A percentile compares a stretch with the other conserved stretches of the same genome.
These are phyloP conservation scores for Quercus berberidifolia DNA, from an alignment of 306 rosid genomes.

Conservation along the genomic window DNA sequence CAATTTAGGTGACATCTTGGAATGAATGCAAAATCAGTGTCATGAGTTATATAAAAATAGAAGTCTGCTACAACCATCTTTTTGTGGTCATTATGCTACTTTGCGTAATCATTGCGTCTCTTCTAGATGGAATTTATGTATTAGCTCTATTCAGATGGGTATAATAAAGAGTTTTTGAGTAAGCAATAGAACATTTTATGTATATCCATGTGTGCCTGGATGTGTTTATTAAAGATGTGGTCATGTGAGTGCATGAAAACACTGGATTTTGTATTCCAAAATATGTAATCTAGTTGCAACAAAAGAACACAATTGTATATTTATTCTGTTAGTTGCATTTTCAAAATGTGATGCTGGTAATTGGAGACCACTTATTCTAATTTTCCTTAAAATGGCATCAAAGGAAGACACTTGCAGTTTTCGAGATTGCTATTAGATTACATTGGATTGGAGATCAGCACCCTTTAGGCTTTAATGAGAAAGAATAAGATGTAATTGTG, in stretches of 20 bases:
- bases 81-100: conserved; percentile 17
- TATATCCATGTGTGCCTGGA: background rate
- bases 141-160: conserved; percentile 29
- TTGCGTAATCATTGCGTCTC: conserved; percentile 24
- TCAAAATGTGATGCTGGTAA: background rate
- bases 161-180: conserved; percentile 19
- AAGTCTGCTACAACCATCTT: conserved; percentile 17
- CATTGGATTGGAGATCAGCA: too few species aligned
- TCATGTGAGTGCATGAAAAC: background rate
- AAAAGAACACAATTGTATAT: background rate
- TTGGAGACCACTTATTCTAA: background rate
- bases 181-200: conserved; percentile 20
- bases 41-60: conserved; percentile 19
- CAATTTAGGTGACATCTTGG: conserved; percentile 12
- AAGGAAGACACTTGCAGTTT: background rate
- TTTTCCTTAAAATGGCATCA: background rate
- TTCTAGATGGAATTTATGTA: conserved; percentile 28
- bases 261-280: background rate
- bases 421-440: background rate
- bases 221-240: background rate
- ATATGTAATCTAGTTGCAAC: background rate
- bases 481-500: too few species aligned
- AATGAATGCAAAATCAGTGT: conserved; percentile 16
- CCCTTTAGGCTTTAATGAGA: too few species aligned
- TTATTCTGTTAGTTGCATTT: background rate